Evolutionary conservation across 108 stramenopile species (phyloP).

Genomic region (Nitzschia sp.): DNA sequence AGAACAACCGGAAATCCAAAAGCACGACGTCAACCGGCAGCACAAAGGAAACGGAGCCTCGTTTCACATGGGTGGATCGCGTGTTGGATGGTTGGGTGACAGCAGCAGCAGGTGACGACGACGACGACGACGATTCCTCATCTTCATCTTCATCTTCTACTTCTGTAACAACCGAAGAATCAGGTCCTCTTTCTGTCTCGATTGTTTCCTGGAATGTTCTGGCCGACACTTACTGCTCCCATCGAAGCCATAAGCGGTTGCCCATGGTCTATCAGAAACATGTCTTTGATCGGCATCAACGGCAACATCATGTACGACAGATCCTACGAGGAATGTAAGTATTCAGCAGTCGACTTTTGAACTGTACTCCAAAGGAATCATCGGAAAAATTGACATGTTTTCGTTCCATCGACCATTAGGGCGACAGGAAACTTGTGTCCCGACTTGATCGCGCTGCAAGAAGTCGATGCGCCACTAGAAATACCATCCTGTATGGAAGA

Average conservation of each 20-base stretch:
- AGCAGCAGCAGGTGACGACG: background rate
- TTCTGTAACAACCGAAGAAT: background rate
- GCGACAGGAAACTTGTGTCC: constrained; percentile 18
- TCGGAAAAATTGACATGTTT: too few species aligned
- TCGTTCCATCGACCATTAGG: too few species aligned
- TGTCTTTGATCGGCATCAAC: constrained; percentile 55
- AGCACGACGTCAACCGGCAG: background rate
- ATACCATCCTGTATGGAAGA: constrained; percentile 30
- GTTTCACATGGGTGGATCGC: constrained; percentile 1
- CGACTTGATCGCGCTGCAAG: constrained; percentile 77
- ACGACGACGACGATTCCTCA: background rate
- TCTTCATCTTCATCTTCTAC: background rate
- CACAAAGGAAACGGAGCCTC: background rate
- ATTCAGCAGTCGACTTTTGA: background rate
- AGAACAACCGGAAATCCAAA: constrained; percentile 13
- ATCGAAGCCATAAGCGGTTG: constrained; percentile 65
- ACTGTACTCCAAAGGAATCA: too few species aligned
- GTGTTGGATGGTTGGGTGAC: constrained; percentile 1
- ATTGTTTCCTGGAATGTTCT: constrained; percentile 78
- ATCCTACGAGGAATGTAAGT: constrained; percentile 39
- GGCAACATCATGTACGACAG: constrained; percentile 50
- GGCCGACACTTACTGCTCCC: constrained; percentile 73
- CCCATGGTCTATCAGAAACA: constrained; percentile 42
- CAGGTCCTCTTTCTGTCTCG: background rate
- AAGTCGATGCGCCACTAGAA: constrained; percentile 62